Evolutionary conservation across 2,329 filamentous ascomycete genomes (phyloP).

Genomic region (Fusarium nisikadoi): DNA sequence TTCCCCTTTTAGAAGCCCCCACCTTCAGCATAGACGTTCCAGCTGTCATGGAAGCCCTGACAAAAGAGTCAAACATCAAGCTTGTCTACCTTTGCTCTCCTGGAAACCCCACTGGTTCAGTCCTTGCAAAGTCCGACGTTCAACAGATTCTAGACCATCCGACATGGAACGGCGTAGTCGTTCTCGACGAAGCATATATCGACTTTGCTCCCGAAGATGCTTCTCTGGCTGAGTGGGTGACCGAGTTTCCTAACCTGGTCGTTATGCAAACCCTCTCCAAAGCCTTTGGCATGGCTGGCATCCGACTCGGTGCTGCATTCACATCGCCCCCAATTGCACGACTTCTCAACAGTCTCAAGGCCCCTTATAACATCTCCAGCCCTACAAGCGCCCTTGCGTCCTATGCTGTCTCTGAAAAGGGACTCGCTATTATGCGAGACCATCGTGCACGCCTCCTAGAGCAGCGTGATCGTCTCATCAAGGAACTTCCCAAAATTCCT

Average conservation of each 20-base stretch:
- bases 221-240: constrained; percentile 90
- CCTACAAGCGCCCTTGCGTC: constrained; percentile 85
- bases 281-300: constrained; percentile 94
- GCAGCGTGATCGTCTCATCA: constrained; percentile 81
- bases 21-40: constrained; percentile 79
- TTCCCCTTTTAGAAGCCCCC: constrained; percentile 80
- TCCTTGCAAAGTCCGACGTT: constrained; percentile 81
- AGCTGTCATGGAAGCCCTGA: constrained; percentile 73
- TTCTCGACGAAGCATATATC: constrained; percentile 95
- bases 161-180: constrained; percentile 93
- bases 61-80: constrained; percentile 74
- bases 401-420: constrained; percentile 73
- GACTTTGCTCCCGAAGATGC: constrained; percentile 84
- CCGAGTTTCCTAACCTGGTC: constrained; percentile 92
- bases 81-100: constrained; percentile 93
- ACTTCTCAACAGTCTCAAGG: constrained; percentile 91
- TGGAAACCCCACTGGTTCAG: constrained; percentile 88
- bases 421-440: constrained; percentile 76
- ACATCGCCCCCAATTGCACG: constrained; percentile 77
- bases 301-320: constrained; percentile 89
- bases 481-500: constrained; percentile 76
- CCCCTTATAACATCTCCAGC: constrained; percentile 94
- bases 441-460: constrained; percentile 76
- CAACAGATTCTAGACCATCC: constrained; percentile 81
- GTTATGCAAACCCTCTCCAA: constrained; percentile 99